Percentiles rank a stretch among this genome's conserved stretches.
Conservation (phyloP, 2,329 filamentous ascomycete species). For the Pseudogymnoascus sp. region DNA sequence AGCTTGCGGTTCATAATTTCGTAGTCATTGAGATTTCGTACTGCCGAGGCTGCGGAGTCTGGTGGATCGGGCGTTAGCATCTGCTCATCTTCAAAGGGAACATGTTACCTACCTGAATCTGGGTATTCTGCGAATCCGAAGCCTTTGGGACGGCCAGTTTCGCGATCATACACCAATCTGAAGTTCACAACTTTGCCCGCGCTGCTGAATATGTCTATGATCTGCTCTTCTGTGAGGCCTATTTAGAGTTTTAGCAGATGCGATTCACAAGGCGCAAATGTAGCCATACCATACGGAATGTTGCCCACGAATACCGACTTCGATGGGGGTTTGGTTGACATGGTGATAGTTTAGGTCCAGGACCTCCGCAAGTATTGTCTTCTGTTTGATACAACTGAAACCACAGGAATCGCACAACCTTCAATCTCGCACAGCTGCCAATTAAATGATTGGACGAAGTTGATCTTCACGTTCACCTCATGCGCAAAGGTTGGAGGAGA, state of each 20-base stretch:
- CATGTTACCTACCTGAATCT: constrained; percentile 58
- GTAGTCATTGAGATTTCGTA: constrained; percentile 90
- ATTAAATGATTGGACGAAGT: background rate
- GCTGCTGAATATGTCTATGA: constrained; percentile 84
- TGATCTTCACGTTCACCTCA: constrained; percentile 5
- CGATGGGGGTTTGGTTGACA: constrained; percentile 66
- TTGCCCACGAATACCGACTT: constrained; percentile 80
- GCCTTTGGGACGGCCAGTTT: constrained; percentile 88
- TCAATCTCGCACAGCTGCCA: background rate
- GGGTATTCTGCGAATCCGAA: constrained; percentile 96
- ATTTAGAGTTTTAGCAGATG: constrained; percentile 15
- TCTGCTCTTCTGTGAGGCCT: constrained; percentile 95
- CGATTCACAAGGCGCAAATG: background rate
- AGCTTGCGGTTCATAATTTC: constrained; percentile 93
- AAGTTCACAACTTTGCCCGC: constrained; percentile 89
- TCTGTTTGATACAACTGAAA: background rate
- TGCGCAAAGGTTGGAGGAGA: constrained; percentile 7
- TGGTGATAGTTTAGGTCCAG: constrained; percentile 33
- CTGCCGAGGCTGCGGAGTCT: constrained; percentile 82
- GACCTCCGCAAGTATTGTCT: background rate
- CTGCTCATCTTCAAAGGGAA: constrained; percentile 9
- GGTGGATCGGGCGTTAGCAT: constrained; percentile 7
- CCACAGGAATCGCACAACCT: background rate
- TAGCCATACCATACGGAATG: constrained; percentile 62
- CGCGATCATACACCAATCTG: constrained; percentile 87